Percentiles rank a stretch among this genome's conserved stretches.
Conservation (phyloP, 78 protist species). For the Anaeramoeba flamelloides region DNA sequence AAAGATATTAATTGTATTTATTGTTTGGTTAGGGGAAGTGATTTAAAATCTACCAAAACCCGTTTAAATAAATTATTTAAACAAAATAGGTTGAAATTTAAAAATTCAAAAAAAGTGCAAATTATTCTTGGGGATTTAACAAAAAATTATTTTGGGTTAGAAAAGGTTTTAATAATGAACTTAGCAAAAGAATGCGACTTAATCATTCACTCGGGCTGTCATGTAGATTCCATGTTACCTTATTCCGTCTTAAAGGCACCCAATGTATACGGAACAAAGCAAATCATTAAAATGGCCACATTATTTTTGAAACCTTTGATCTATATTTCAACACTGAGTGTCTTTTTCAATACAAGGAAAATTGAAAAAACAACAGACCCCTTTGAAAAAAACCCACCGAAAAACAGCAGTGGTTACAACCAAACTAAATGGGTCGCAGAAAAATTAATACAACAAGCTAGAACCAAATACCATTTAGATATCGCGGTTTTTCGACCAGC, state of each 20-base stretch:
- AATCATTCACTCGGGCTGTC: constrained; percentile 32
- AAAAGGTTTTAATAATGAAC: no score
- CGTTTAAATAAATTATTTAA: no score
- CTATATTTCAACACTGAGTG: constrained; percentile 46
- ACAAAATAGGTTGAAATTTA: no score
- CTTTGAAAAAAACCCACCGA: constrained; percentile 5
- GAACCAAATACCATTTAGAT: background rate
- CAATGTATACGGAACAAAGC: constrained; percentile 39
- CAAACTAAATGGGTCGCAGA: constrained; percentile 49
- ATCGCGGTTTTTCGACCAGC: no score
- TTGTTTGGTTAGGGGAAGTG: no score
- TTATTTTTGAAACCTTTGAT: constrained; percentile 15
- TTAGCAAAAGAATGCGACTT: constrained; percentile 2
- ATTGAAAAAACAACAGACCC: no score
- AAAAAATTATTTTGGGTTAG: no score
- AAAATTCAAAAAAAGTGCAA: no score
- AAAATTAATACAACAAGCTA: constrained; percentile 1
- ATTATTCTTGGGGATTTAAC: no score
- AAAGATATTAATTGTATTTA: no score
- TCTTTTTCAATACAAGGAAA: no score
- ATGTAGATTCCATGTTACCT: constrained; percentile 53
- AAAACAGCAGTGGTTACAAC: constrained; percentile 25
- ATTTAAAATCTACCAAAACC: no score
- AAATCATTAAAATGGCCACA: constrained; percentile 27
- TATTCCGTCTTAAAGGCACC: constrained; percentile 32